Conservation (phyloP, 1,139 yeast genomes). For the Scheffersomyces segobiensis region DNA sequence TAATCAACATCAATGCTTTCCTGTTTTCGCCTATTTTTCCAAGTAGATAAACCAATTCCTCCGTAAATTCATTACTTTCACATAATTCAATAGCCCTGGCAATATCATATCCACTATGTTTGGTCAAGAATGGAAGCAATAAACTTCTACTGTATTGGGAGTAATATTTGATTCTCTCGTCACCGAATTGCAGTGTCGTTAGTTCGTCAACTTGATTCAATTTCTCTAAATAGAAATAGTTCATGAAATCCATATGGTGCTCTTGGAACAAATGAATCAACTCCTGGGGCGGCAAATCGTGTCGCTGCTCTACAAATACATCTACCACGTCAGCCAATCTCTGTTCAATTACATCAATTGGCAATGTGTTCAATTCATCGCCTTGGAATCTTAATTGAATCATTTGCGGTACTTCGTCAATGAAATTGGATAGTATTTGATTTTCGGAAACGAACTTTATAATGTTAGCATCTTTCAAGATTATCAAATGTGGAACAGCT, state of each 20-base stretch:
- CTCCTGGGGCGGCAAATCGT: conserved; percentile 56
- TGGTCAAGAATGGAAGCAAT: conserved; percentile 57
- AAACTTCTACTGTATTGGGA: conserved; percentile 57
- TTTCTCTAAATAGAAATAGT: conserved; percentile 60
- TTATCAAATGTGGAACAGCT: conserved; percentile 65
- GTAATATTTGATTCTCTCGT: conserved; percentile 63
- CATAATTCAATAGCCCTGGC: conserved; percentile 69
- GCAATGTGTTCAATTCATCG: conserved; percentile 31
- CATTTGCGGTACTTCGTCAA: conserved; percentile 52
- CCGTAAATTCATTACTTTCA: conserved; percentile 48
- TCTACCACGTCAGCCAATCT: conserved; percentile 48
- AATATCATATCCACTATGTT: conserved; percentile 58
- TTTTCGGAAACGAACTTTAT: conserved; percentile 58
- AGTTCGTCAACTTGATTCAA: conserved; percentile 56
- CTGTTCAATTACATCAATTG: conserved; percentile 43
- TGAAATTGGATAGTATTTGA: conserved; percentile 59
- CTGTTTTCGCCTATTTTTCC: conserved; percentile 83
- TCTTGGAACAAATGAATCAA: conserved; percentile 51
- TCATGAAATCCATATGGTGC: conserved; percentile 49
- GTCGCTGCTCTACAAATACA: conserved; percentile 63
- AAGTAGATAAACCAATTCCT: conserved; percentile 77
- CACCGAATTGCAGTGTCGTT: conserved; percentile 57
- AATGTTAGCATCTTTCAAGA: conserved; percentile 54
- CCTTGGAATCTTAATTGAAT: conserved; percentile 44
- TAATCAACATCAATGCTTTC: conserved; percentile 73